Conservation (phyloP, 2,329 filamentous ascomycete genomes). For the Stromatinia cepivora region DNA sequence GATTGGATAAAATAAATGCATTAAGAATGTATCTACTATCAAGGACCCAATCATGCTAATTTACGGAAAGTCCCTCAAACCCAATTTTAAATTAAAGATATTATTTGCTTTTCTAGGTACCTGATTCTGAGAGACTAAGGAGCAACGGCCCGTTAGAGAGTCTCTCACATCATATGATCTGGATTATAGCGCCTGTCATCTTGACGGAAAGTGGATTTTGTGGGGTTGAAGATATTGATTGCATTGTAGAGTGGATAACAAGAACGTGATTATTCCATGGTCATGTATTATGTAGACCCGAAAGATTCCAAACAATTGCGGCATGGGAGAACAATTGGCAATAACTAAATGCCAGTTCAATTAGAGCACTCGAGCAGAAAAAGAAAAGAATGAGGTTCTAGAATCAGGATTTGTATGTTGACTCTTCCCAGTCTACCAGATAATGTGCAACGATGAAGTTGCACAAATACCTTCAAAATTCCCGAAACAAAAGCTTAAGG, state of each 20-base stretch:
- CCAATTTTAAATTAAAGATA: slow-evolving; percentile 12
- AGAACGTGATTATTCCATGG: neutral
- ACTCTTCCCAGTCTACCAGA: neutral
- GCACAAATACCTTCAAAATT: neutral
- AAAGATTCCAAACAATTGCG: neutral
- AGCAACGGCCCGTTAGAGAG: slow-evolving; percentile 21
- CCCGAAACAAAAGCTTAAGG: neutral
- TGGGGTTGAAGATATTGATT: neutral
- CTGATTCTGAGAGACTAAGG: slow-evolving; percentile 14
- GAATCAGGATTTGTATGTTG: neutral
- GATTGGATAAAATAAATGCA: neutral
- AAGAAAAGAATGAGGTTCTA: neutral
- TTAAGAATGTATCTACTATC: neutral
- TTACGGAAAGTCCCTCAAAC: neutral
- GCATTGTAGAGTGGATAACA: neutral
- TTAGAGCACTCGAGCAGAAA: neutral
- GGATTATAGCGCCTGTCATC: neutral
- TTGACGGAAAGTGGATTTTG: slow-evolving; percentile 4
- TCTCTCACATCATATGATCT: slow-evolving; percentile 12
- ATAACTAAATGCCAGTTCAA: neutral
- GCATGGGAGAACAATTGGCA: neutral
- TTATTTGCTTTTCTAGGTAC: neutral
- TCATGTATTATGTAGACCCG: neutral
- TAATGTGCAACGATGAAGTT: neutral
- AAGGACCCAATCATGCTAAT: neutral